Conservation (phyloP, 306 rosid species). For the Dalbergia oliveri region DNA sequence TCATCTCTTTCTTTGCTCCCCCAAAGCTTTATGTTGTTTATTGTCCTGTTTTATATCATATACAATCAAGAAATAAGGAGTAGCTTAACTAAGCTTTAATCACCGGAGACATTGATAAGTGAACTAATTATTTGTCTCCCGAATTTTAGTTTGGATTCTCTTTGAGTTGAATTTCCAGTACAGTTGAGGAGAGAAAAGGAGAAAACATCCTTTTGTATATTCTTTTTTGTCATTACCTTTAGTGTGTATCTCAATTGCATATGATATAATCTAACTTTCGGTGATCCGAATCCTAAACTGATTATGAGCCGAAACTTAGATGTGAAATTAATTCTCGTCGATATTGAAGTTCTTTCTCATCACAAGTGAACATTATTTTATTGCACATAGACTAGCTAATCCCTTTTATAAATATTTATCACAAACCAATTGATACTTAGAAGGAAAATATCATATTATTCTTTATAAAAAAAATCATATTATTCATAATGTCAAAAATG, state of each 20-base stretch:
- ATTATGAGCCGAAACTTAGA: background rate
- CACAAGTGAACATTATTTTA: background rate
- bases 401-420: no score
- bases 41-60: background rate
- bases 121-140: background rate
- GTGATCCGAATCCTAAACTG: background rate
- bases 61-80: background rate
- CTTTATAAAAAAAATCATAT: no score
- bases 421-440: no score
- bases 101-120: background rate
- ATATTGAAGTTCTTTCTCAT: background rate
- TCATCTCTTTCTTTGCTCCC: background rate
- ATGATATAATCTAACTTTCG: background rate
- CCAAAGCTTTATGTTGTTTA: background rate
- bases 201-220: background rate
- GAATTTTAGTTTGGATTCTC: background rate
- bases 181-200: background rate
- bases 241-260: no score
- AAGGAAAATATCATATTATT: no score
- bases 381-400: no score
- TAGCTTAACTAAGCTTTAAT: background rate
- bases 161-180: background rate
- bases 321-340: background rate
- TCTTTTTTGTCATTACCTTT: background rate
- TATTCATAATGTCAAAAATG: no score